Percentiles rank a stretch among this genome's conserved stretches.
phyloP scores from a whole-genome alignment of 2,329 filamentous ascomycete species.

The Clonostachys solani region DNA sequence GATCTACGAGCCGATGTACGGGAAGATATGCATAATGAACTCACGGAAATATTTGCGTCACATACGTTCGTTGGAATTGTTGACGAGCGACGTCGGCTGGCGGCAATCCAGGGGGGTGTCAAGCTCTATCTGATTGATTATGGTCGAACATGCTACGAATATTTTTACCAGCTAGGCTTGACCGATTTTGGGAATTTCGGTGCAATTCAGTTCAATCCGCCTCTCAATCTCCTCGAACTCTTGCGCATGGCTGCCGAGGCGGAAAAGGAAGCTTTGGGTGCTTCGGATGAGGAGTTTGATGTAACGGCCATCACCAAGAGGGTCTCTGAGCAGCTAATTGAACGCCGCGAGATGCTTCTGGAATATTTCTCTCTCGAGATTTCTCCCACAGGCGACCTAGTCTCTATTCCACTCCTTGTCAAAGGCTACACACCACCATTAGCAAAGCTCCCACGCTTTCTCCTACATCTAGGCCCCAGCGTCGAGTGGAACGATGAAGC shows the following conservation, averaged over 20 bases:
- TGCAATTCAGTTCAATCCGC: conserved; percentile 71
- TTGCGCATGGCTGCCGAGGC: conserved; percentile 69
- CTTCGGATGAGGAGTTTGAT: conserved; percentile 54
- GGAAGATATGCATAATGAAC: conserved; percentile 73
- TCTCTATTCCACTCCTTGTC: conserved; percentile 76
- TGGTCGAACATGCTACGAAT: conserved; percentile 78
- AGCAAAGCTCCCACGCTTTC: conserved; percentile 82
- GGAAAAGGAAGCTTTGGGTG: conserved; percentile 48
- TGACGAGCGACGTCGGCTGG: conserved; percentile 79
- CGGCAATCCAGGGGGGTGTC: conserved; percentile 89
- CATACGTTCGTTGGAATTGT: conserved; percentile 94
- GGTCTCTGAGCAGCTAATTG: conserved; percentile 66
- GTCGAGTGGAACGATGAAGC: conserved; percentile 86
- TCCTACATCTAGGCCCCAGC: conserved; percentile 82
- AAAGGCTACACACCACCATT: conserved; percentile 86
- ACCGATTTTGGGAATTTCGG: conserved; percentile 97
- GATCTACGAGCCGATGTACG: conserved; percentile 78
- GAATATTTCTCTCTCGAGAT: conserved; percentile 93
- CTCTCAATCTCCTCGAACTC: conserved; percentile 67
- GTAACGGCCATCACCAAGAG: conserved; percentile 61
- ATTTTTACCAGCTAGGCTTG: conserved; percentile 92
- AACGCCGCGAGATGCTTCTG: conserved; percentile 76
- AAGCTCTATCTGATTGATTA: conserved; percentile 94
- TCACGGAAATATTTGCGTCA: conserved; percentile 82
- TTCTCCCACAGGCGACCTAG: conserved; percentile 69